Evolutionary conservation across 176 grass and related monocot genomes (phyloP).

Genomic region (Musa itinerans): DNA sequence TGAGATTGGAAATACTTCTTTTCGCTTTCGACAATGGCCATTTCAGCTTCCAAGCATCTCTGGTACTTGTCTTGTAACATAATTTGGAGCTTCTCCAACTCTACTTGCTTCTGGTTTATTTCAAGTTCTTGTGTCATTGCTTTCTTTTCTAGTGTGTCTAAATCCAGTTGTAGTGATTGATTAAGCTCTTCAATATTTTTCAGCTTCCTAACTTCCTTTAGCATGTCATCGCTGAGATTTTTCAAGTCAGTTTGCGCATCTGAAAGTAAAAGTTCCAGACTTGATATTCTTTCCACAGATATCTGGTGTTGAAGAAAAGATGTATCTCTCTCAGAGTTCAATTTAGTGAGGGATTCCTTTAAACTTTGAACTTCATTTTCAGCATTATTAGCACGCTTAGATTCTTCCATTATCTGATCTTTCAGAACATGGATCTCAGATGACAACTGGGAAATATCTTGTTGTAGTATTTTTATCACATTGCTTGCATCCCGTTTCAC

Average conservation of each 20-base stretch:
- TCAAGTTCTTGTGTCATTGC: constrained; percentile 58
- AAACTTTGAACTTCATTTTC: constrained; percentile 52
- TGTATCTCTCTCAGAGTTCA: constrained; percentile 53
- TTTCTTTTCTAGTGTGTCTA: constrained; percentile 49
- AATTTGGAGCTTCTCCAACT: constrained; percentile 39
- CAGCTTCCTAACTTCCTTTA: constrained; percentile 49
- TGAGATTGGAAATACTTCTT: constrained; percentile 35
- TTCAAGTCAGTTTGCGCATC: constrained; percentile 46
- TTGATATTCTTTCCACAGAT: constrained; percentile 41
- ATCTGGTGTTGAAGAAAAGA: constrained; percentile 44
- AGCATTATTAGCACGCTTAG: constrained; percentile 60
- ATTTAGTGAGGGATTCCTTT: constrained; percentile 31
- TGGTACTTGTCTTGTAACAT: constrained; percentile 42
- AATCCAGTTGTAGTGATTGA: constrained; percentile 38
- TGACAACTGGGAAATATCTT: constrained; percentile 64
- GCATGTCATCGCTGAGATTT: constrained; percentile 56
- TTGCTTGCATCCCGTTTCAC: constrained; percentile 31
- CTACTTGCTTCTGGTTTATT: constrained; percentile 46
- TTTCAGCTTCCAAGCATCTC: constrained; percentile 44
- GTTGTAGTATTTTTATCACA: constrained; percentile 43
- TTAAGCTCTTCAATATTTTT: constrained; percentile 51
- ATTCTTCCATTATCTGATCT: constrained; percentile 56
- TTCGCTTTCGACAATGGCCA: constrained; percentile 34
- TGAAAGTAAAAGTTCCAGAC: constrained; percentile 51
- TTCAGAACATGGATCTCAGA: constrained; percentile 60